A percentile compares a stretch with the other conserved stretches of the same genome.
phyloP scores from a whole-genome alignment of 805 yeast species.

The Yamadazyma insecticola region DNA sequence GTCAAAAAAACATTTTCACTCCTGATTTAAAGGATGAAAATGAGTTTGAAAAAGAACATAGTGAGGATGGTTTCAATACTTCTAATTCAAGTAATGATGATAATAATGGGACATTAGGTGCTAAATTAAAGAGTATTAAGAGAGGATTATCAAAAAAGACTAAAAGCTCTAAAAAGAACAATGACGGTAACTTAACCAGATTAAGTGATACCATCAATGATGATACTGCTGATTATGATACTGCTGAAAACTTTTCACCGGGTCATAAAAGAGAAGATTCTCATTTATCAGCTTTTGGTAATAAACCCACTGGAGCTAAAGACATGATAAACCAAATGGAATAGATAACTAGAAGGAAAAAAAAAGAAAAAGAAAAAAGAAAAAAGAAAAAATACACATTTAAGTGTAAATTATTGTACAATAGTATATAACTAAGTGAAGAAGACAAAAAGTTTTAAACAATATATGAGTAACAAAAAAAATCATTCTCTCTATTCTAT shows the following conservation, averaged over 20 bases:
- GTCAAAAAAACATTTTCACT: constrained; percentile 20
- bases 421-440: too few relatives aligned
- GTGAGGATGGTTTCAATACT: constrained; percentile 6
- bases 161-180: constrained; percentile 13
- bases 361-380: too few relatives aligned
- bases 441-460: too few relatives aligned
- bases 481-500: too few relatives aligned
- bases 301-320: constrained; percentile 21
- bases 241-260: constrained; percentile 7
- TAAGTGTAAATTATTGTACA: too few relatives aligned
- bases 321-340: constrained; percentile 15
- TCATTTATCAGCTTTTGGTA: constrained; percentile 11
- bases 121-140: constrained; percentile 33
- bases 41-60: constrained; percentile 3
- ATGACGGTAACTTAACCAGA: constrained; percentile 15
- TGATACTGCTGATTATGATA: constrained; percentile 9
- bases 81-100: constrained; percentile 7
- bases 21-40: constrained; percentile 28
- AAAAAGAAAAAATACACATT: background rate
- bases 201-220: constrained; percentile 21
- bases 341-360: background rate
- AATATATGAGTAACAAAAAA: too few relatives aligned
- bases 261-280: constrained; percentile 23
- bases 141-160: constrained; percentile 38
- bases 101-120: constrained; percentile 23